Evolutionary conservation across 441 rosid genomes (phyloP).

Genomic region (Caryocar brasiliense): DNA sequence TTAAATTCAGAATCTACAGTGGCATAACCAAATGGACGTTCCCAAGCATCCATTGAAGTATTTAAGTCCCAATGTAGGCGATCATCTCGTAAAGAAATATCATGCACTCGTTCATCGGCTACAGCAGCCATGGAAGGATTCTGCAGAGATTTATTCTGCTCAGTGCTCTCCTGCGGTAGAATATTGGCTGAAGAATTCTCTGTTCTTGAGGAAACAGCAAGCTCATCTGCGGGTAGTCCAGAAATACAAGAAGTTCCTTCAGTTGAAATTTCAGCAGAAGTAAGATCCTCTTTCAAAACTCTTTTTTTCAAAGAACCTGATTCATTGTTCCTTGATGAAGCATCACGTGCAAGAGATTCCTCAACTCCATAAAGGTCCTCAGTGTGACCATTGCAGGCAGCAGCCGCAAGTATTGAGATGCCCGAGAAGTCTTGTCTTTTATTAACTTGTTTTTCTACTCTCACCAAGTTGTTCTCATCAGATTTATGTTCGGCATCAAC

Average conservation of each 20-base stretch:
- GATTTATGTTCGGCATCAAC: background rate
- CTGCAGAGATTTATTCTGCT: background rate
- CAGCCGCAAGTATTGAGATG: constrained; percentile 15
- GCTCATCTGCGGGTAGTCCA: constrained; percentile 1
- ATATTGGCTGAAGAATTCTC: background rate
- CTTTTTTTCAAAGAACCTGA: background rate
- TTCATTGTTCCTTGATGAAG: background rate
- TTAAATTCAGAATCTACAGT: background rate
- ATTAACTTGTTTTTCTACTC: background rate
- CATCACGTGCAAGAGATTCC: background rate
- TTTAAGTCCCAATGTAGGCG: constrained; percentile 15
- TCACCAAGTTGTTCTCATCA: background rate
- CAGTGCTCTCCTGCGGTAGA: background rate
- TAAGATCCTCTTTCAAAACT: background rate
- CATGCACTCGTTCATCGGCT: background rate
- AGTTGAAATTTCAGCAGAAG: constrained; percentile 5
- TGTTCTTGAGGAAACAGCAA: background rate
- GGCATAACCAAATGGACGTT: constrained; percentile 3
- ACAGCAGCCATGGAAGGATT: background rate
- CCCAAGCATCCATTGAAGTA: constrained; percentile 16
- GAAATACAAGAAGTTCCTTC: constrained; percentile 12
- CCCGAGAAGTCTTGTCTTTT: constrained; percentile 12
- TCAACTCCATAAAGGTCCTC: constrained; percentile 6
- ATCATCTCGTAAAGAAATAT: background rate
- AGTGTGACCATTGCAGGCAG: constrained; percentile 3